Conservation (phyloP, 305 asterid species). For the Fraxinus dipetala region DNA sequence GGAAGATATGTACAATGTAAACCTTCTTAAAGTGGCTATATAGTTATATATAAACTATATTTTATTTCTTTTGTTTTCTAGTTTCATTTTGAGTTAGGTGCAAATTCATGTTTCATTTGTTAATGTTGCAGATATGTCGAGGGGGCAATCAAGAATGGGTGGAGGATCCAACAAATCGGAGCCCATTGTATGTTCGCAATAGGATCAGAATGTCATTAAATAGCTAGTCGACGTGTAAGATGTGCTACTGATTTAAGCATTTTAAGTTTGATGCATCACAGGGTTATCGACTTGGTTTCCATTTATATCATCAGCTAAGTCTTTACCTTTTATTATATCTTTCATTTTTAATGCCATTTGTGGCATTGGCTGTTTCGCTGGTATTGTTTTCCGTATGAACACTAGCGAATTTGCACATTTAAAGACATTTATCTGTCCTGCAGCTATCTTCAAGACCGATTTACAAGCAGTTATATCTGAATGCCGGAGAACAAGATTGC, state of each 20-base stretch:
- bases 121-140: constrained; percentile 62
- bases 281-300: not conserved
- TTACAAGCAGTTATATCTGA: constrained; percentile 64
- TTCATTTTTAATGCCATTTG: not conserved
- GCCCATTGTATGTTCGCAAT: constrained; percentile 70
- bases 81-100: constrained; percentile 19
- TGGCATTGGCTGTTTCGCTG: not conserved
- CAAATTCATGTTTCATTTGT: constrained; percentile 14
- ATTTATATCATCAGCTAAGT: not conserved
- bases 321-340: not conserved
- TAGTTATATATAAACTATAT: not conserved
- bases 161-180: constrained; percentile 91
- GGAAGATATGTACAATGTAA: constrained; percentile 83
- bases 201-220: constrained; percentile 74
- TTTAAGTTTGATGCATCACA: not conserved
- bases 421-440: constrained; percentile 16
- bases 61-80: constrained; percentile 13
- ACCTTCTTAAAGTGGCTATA: constrained; percentile 20
- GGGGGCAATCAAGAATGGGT: constrained; percentile 75
- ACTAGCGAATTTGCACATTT: not conserved
- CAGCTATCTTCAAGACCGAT: constrained; percentile 69
- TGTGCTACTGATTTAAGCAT: constrained; percentile 13
- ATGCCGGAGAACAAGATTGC: constrained; percentile 65
- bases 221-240: constrained; percentile 62
- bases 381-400: not conserved